A percentile compares a stretch with the other conserved stretches of the same genome.
Evolutionary conservation across 306 rosid species (phyloP).

Genomic region (Lablab purpureus): DNA sequence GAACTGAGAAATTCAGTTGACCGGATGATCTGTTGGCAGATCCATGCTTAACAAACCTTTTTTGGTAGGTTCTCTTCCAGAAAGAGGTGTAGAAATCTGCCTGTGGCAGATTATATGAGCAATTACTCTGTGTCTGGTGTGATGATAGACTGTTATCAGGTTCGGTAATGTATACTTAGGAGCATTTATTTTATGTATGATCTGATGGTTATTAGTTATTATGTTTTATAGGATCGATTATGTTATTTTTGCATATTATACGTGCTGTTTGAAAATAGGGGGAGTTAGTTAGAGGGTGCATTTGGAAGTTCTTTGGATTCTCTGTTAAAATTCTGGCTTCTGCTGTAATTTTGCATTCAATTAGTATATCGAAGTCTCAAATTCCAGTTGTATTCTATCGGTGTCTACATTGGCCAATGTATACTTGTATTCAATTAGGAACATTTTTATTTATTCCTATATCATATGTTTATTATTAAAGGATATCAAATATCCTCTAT

Average conservation of each 20-base stretch:
- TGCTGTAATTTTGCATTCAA: not conserved
- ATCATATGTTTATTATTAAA: too few relatives aligned
- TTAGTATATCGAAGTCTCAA: not conserved
- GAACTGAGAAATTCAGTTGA: not conserved
- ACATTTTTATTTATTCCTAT: too few relatives aligned
- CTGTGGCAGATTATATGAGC: not conserved
- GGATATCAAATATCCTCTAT: too few relatives aligned
- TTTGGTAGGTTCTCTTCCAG: not conserved
- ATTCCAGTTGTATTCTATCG: not conserved
- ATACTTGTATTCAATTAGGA: too few relatives aligned
- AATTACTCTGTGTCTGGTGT: not conserved
- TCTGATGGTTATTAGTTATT: not conserved
- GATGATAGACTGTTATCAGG: not conserved
- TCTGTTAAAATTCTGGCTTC: not conserved
- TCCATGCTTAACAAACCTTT: not conserved
- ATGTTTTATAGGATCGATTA: not conserved
- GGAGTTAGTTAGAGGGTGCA: not conserved
- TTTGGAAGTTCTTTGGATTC: not conserved
- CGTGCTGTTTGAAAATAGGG: not conserved
- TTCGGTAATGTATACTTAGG: not conserved
- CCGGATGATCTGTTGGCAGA: not conserved
- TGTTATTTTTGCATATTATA: not conserved
- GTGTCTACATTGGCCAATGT: not conserved
- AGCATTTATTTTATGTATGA: not conserved
- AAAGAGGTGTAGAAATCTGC: slow-evolving; percentile 3